A percentile compares a stretch with the other conserved stretches of the same genome.
Evolutionary conservation across 306 rosid species (phyloP).

Genomic region (Glycine tomentella): DNA sequence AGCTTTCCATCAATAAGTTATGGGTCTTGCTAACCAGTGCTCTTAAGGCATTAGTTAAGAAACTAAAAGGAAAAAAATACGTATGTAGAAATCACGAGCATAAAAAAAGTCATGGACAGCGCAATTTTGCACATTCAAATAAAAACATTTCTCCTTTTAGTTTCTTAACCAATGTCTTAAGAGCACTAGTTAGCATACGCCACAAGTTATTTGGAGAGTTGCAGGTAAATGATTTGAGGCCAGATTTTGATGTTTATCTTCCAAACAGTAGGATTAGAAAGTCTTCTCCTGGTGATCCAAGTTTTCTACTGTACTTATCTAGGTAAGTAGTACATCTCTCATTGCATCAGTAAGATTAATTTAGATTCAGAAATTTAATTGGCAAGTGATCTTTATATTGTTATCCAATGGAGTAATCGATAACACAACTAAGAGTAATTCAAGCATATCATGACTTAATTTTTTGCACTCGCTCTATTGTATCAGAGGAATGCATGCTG

Average conservation of each 20-base stretch:
- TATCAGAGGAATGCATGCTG: neutral
- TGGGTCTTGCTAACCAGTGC: too few relatives aligned
- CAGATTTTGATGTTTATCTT: slow-evolving; percentile 73
- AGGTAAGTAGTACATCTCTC: slow-evolving; percentile 57
- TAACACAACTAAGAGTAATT: slow-evolving; percentile 2
- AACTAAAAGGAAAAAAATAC: too few relatives aligned
- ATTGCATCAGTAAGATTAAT: slow-evolving; percentile 16
- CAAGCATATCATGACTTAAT: slow-evolving; percentile 23
- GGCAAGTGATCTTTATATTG: slow-evolving; percentile 1
- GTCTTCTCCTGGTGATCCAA: slow-evolving; percentile 78
- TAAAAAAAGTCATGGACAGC: too few relatives aligned
- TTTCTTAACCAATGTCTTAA: too few relatives aligned
- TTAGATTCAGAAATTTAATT: slow-evolving; percentile 1
- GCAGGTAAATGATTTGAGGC: slow-evolving; percentile 62
- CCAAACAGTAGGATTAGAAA: slow-evolving; percentile 86
- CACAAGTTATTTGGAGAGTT: slow-evolving; percentile 51
- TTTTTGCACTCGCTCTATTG: neutral
- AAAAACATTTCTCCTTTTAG: too few relatives aligned
- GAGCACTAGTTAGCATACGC: too few relatives aligned
- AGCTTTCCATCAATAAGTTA: slow-evolving; percentile 42
- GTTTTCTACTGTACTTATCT: slow-evolving; percentile 69
- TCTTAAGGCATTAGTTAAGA: too few relatives aligned
- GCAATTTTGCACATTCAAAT: too few relatives aligned
- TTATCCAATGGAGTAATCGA: slow-evolving; percentile 1
- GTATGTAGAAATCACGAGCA: too few relatives aligned